Evolutionary conservation across 2,329 filamentous ascomycete genomes (phyloP).

Genomic region (Cladosporium sp.): DNA sequence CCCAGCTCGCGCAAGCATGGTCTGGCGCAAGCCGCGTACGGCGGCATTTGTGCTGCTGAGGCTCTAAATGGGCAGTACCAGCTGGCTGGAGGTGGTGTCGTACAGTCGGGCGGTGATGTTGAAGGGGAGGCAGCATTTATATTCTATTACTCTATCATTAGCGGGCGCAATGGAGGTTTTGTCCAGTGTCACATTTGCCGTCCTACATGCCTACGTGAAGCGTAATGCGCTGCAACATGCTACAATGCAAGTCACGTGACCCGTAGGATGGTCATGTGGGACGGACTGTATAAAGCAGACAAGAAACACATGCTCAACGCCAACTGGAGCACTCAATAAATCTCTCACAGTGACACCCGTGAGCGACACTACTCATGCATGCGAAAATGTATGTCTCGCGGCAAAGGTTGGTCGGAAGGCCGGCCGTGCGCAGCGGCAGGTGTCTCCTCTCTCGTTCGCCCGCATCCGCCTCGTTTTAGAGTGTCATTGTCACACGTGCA

Average conservation of each 20-base stretch:
- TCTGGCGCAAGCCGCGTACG: neutral
- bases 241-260: neutral
- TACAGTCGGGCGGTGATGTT: neutral
- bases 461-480: neutral
- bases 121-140: neutral
- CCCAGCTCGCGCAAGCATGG: neutral
- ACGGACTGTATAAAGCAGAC: neutral
- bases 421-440: neutral
- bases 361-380: neutral
- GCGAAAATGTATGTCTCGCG: neutral
- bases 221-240: too few relatives aligned
- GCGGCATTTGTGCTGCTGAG: neutral
- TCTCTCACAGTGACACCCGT: neutral
- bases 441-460: neutral
- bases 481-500: slow-evolving; percentile 1
- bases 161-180: slow-evolving; percentile 8
- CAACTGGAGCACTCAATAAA: too few relatives aligned
- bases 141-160: slow-evolving; percentile 7
- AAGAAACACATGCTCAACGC: too few relatives aligned
- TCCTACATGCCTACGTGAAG: neutral
- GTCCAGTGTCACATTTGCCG: neutral
- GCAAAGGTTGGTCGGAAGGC: neutral
- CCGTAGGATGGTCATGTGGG: neutral
- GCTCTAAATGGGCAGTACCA: neutral
- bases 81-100: neutral